Evolutionary conservation across 352 stramenopile genomes (phyloP).

Genomic region (Phytophthora podocarpi): DNA sequence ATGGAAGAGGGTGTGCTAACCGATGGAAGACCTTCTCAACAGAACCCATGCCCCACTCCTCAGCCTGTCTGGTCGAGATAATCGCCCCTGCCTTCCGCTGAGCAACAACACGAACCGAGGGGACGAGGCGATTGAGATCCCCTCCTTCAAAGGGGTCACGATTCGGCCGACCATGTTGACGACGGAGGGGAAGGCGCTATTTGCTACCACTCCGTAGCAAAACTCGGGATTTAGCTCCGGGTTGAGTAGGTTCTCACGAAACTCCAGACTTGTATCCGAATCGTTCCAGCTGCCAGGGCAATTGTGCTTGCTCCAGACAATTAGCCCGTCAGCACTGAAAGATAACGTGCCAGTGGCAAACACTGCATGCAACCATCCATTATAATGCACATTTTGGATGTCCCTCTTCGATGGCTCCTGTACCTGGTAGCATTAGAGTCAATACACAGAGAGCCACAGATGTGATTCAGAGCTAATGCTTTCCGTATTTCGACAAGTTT

Average conservation of each 20-base stretch:
- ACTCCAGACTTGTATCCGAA: neutral
- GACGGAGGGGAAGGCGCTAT: conserved; percentile 1
- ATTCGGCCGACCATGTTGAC: neutral
- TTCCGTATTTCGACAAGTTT: too few relatives aligned
- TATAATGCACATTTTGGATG: conserved; percentile 19
- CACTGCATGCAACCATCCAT: conserved; percentile 20
- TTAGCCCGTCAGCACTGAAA: conserved; percentile 18
- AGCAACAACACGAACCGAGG: neutral
- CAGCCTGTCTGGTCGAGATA: neutral
- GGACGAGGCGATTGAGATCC: neutral
- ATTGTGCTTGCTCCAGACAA: conserved; percentile 22
- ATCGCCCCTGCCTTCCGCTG: neutral
- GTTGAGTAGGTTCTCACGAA: neutral
- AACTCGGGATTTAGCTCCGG: neutral
- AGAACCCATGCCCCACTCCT: neutral
- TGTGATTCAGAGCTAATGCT: too few relatives aligned
- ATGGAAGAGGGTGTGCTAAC: neutral
- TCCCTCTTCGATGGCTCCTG: too few relatives aligned
- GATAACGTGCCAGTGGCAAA: conserved; percentile 14
- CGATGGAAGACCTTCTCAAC: neutral
- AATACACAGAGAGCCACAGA: too few relatives aligned
- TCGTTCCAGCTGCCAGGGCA: too few relatives aligned
- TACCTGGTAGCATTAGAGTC: too few relatives aligned
- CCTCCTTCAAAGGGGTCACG: neutral
- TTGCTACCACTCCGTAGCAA: conserved; percentile 4